phyloP scores from a whole-genome alignment of 345 rosid genomes.

The Dovyalis caffra region DNA sequence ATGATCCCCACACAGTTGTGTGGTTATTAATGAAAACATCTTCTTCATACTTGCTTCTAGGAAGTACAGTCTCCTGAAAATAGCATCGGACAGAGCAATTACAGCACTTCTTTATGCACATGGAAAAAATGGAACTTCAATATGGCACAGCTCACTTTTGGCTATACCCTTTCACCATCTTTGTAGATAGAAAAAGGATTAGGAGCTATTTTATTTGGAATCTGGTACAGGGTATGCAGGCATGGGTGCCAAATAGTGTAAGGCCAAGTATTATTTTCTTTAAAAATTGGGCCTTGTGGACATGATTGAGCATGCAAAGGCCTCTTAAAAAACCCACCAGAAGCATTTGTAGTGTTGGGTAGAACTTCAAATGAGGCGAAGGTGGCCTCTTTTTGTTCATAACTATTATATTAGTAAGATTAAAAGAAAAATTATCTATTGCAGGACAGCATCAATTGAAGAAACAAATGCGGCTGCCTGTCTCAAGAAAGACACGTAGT shows the following conservation, averaged over 20 bases:
- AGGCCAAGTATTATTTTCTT: background rate
- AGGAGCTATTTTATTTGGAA: background rate
- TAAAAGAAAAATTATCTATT: background rate
- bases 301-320: background rate
- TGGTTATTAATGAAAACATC: conserved; percentile 58
- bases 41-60: conserved; percentile 68
- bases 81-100: conserved; percentile 1
- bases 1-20: conserved; percentile 84
- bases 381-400: background rate
- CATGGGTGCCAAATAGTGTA: background rate
- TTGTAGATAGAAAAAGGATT: background rate
- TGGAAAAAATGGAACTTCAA: background rate
- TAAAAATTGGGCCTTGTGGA: background rate
- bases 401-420: background rate
- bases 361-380: background rate
- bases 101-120: background rate
- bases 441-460: background rate
- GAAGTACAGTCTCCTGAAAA: conserved; percentile 45
- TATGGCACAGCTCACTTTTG: background rate
- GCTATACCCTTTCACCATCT: background rate
- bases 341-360: background rate
- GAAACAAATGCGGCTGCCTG: background rate
- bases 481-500: background rate
- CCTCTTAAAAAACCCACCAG: background rate
- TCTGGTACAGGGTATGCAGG: background rate